Evolutionary conservation across 345 rosid species (phyloP), one percentile per base, ranked within the genome.

Genomic region (Anastatica hierochuntica): DNA sequence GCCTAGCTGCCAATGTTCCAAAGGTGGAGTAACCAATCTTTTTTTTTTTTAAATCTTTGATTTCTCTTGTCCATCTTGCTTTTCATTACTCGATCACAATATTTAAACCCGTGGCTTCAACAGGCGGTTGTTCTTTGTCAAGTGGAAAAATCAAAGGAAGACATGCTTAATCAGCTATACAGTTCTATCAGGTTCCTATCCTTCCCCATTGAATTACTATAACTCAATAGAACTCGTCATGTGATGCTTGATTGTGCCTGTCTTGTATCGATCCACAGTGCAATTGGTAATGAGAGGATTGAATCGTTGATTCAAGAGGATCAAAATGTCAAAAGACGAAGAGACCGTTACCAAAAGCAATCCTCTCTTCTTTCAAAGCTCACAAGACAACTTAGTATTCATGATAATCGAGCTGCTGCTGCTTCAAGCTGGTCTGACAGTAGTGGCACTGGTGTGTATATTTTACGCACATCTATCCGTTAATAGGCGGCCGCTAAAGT

Each of bases 71-170:
- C 20, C 35, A 14, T 45, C 47, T 54, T 21, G 18, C 6, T 38
- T 13, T 43, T 46, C 0, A n/a, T 19, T 20, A 41, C 18, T 50
- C 5, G 7, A 10, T 21, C 51, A 31, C 14, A 14, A 5, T 31
- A 42, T 2, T 18, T 12, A 18, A 53, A 26, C 8, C 8, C 1
- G 12, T 48, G 39, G 64, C 47, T 60, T 57, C 63, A 53, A 71
- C 88, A 90, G 97, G 98, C 95, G 9, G 88, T 90, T 72, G 96
- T 90, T 62, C 92, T 90, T 59, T 90, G 96, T 71, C 98, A 90
- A 80, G 98, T 90, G 13, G 96, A 90, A 71, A 90, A 90, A 70
- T 81, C 98, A 8, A 86, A 80, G 72, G 98, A 90, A 76, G 95
- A 90, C 73, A 90, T 90, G 98, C 78, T 90, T 24, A 90, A 82